phyloP scores from a whole-genome alignment of 2,329 filamentous ascomycete genomes.

The Talaromyces sp. region DNA sequence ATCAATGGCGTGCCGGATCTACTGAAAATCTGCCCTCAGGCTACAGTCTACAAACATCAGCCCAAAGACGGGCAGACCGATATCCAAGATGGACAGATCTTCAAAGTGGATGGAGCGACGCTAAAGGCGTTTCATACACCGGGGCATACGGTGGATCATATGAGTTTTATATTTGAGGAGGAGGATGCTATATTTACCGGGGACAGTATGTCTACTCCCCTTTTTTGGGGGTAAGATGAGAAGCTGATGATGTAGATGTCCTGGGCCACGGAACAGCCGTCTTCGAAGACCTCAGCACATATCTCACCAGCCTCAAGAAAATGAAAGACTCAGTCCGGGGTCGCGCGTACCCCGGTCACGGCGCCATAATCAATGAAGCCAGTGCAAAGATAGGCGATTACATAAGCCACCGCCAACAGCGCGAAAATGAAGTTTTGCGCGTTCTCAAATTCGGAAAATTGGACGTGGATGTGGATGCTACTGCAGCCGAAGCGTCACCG shows the following conservation, averaged over 20 bases:
- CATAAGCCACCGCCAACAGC: slow-evolving; percentile 72
- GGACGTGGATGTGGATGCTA: slow-evolving; percentile 28
- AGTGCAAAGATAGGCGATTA: slow-evolving; percentile 74
- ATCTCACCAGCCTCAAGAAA: slow-evolving; percentile 65
- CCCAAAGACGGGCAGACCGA: slow-evolving; percentile 52
- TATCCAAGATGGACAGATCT: slow-evolving; percentile 57
- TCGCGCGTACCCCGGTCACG: slow-evolving; percentile 83
- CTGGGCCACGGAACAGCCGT: slow-evolving; percentile 83
- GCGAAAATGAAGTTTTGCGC: slow-evolving; percentile 74
- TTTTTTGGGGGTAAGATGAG: not conserved
- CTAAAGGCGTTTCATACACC: slow-evolving; percentile 66
- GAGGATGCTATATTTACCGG: slow-evolving; percentile 83
- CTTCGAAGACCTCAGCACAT: slow-evolving; percentile 72
- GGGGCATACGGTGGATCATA: slow-evolving; percentile 80
- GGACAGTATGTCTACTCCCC: slow-evolving; percentile 57
- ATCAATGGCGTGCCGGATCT: slow-evolving; percentile 72
- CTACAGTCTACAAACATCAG: slow-evolving; percentile 65
- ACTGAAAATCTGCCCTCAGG: slow-evolving; percentile 60
- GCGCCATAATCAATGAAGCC: slow-evolving; percentile 72
- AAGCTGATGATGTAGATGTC: slow-evolving; percentile 53
- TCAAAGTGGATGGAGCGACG: slow-evolving; percentile 56
- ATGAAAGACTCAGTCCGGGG: slow-evolving; percentile 65
- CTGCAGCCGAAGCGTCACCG: slow-evolving; percentile 31
- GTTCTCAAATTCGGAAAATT: slow-evolving; percentile 54
- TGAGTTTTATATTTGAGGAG: slow-evolving; percentile 72